Base-by-base conservation (phyloP, 208 protist genomes). In the Blechomonas ayalai region DNA sequence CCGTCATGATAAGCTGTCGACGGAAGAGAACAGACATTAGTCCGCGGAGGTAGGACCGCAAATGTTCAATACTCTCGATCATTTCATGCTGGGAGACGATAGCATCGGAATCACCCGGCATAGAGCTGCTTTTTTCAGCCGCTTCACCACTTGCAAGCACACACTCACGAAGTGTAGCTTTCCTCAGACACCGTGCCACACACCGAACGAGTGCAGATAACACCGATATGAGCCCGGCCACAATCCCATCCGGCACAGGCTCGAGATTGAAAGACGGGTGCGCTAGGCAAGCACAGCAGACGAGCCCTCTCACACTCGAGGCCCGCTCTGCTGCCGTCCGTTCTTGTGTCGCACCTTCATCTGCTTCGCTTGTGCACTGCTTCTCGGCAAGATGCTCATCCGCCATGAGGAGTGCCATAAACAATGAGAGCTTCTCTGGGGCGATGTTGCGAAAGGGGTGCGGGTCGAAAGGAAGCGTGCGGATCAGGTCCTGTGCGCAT, bases 201-300 rank as follows among this genome's bases (percentile, higher is more conserved):
- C 55, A 31, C n/a, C 71, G 57, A 22, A 82, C 52, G 4, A 79
- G 35, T 12, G 48, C 37, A 20, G 64, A 61, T 18, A 90, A 70
- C 15, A 62, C 32, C 15, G 70, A 60, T 20, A 86, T 52, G 18
- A 72, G 52, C 15, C 55, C 52, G 19, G 68, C 62, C 38, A 84
- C 48, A 8, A 70, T 24, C 10, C 66, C 67, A 23, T 76, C 74
- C 8, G 65, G 45, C 16, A 79, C 59, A 4, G 60, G 29, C 25
- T 55, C 68, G 0, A 56, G 52, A 0, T 65, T 63, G 38, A 90
- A 77, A 19, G 67, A 59, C 4, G 73, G 58, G 42, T 84, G 74
- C 3, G 73, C 41, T 35, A 85, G 29, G 33, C 62, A 73, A 25
- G 67, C 55, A 23, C 62, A 68, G 54, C 74, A 77, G 31, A 66